phyloP scores from a whole-genome alignment of 2,329 filamentous ascomycete species.

The Knoxdaviesia proteae region DNA sequence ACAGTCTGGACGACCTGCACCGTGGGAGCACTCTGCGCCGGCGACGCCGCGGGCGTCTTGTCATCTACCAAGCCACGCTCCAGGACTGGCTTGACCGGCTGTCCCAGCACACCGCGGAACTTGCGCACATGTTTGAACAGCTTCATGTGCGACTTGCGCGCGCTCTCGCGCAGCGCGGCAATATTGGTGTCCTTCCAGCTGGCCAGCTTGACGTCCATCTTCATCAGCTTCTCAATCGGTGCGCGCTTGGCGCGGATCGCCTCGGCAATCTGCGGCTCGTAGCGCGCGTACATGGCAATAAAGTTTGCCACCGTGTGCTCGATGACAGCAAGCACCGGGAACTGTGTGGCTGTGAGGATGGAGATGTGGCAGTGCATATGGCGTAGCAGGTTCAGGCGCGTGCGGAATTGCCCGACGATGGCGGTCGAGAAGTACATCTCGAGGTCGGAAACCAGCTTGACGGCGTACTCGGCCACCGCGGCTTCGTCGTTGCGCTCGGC shows the following conservation, averaged over 20 bases:
- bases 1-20: conserved; percentile 1
- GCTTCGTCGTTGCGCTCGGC: conserved; percentile 25
- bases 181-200: conserved; percentile 99
- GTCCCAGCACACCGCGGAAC: conserved; percentile 59
- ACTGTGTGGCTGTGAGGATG: conserved; percentile 32
- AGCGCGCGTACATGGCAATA: conserved; percentile 52
- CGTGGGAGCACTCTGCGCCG: conserved; percentile 5
- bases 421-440: conserved; percentile 62
- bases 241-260: conserved; percentile 45
- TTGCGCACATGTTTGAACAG: conserved; percentile 82
- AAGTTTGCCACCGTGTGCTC: conserved; percentile 53
- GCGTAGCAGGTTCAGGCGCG: conserved; percentile 49
- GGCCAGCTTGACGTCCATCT: conserved; percentile 75
- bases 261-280: conserved; percentile 43
- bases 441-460: conserved; percentile 52
- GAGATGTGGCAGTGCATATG: conserved; percentile 45
- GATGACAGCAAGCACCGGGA: conserved; percentile 35
- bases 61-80: conserved; percentile 37
- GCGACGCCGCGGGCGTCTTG: conserved; percentile 3
- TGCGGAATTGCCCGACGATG: conserved; percentile 59
- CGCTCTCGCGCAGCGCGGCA: conserved; percentile 68
- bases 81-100: conserved; percentile 49
- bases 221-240: conserved; percentile 76
- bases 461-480: conserved; percentile 41
- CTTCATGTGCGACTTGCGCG: conserved; percentile 74